phyloP scores from a whole-genome alignment of 768 basidiomycete genomes.

The Amanita thiersii region DNA sequence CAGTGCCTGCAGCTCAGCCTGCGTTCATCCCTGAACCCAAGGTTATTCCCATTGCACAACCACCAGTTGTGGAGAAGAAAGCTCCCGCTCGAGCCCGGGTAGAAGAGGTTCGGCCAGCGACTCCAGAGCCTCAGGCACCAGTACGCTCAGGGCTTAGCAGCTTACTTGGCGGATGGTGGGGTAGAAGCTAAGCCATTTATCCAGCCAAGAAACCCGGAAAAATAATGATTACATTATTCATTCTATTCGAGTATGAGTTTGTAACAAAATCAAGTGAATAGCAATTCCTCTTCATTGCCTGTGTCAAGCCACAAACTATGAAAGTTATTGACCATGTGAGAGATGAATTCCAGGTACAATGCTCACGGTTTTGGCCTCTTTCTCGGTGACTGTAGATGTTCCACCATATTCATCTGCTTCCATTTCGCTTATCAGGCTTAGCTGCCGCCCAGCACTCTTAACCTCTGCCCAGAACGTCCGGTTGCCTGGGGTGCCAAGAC shows the following conservation, averaged over 20 bases:
- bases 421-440: conserved; percentile 53
- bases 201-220: not conserved
- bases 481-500: conserved; percentile 50
- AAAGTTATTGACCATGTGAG: not conserved
- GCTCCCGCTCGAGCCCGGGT: conserved; percentile 43
- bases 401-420: conserved; percentile 60
- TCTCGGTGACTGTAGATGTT: conserved; percentile 47
- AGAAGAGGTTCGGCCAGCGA: conserved; percentile 42
- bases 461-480: conserved; percentile 59
- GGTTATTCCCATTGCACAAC: conserved; percentile 14
- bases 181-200: conserved; percentile 25
- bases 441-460: conserved; percentile 34
- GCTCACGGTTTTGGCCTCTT: conserved; percentile 45
- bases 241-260: not conserved
- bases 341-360: not conserved
- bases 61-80: conserved; percentile 36
- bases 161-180: conserved; percentile 83
- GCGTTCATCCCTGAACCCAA: conserved; percentile 14
- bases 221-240: not conserved
- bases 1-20: conserved; percentile 18
- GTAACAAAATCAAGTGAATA: not conserved
- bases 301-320: conserved; percentile 3
- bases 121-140: conserved; percentile 40
- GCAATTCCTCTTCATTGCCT: not conserved
- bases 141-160: conserved; percentile 50